Evolutionary conservation across 2,329 filamentous ascomycete genomes (phyloP).

Genomic region (Chaetomiaceae sp.): DNA sequence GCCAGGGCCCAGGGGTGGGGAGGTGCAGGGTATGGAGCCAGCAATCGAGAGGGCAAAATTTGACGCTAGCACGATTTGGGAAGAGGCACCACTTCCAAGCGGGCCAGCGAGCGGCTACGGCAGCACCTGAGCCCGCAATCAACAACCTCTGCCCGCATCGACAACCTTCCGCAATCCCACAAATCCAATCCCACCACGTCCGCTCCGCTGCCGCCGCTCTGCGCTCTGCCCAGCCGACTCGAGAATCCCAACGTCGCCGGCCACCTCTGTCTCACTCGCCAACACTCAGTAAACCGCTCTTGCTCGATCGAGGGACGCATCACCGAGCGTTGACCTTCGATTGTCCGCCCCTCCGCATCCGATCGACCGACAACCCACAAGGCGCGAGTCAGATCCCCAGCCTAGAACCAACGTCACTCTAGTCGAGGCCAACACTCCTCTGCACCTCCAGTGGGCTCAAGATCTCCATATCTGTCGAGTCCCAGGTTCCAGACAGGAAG

Average conservation of each 20-base stretch:
- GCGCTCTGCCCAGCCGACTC: neutral
- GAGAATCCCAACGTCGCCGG: neutral
- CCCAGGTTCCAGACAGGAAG: neutral
- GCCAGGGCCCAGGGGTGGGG: conserved; percentile 1
- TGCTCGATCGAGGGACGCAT: neutral
- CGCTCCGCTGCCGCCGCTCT: conserved; percentile 3
- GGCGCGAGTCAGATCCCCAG: conserved; percentile 1
- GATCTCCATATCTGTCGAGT: conserved; percentile 9
- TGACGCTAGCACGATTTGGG: conserved; percentile 22
- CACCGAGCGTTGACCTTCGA: too few species aligned
- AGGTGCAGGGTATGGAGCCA: too few species aligned
- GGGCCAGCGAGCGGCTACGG: conserved; percentile 24
- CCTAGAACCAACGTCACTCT: conserved; percentile 2
- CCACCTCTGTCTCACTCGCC: neutral
- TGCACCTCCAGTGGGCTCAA: too few species aligned
- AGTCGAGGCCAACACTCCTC: conserved; percentile 4
- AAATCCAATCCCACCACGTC: neutral
- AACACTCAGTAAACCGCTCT: neutral
- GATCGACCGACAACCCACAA: conserved; percentile 10
- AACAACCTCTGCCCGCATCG: conserved; percentile 19
- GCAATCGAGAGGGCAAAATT: conserved; percentile 9
- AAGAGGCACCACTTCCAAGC: conserved; percentile 14
- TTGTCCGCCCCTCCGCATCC: conserved; percentile 5
- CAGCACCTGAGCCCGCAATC: conserved; percentile 23
- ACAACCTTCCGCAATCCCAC: neutral